Conservation (phyloP, 352 stramenopile species). For the Pythium oligandrum region DNA sequence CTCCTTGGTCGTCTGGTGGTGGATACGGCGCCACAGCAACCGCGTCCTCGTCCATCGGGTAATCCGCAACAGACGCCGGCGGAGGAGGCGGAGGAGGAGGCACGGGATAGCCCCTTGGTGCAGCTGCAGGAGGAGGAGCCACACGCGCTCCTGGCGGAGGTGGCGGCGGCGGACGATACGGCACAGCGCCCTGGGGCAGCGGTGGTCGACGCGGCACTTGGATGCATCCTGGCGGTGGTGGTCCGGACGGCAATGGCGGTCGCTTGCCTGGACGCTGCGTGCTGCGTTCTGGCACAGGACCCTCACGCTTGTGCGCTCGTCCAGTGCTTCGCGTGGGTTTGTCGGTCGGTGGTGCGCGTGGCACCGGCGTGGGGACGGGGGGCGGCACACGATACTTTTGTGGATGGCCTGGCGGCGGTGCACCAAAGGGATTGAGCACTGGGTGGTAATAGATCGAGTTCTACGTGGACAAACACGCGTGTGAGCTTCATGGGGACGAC, state of each 20-base stretch:
- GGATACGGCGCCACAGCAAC: constrained; percentile 37
- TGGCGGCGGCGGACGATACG: constrained; percentile 33
- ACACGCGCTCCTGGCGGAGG: constrained; percentile 10
- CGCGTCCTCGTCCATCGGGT: constrained; percentile 7
- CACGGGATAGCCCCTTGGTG: constrained; percentile 1
- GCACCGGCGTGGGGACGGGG: constrained; percentile 8
- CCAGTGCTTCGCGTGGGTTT: neutral
- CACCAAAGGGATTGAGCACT: constrained; percentile 73
- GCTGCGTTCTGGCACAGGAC: constrained; percentile 4
- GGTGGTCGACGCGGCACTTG: constrained; percentile 52
- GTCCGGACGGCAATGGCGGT: constrained; percentile 43
- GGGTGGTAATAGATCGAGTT: constrained; percentile 82
- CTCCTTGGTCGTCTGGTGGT: constrained; percentile 8
- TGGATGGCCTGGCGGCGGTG: constrained; percentile 52
- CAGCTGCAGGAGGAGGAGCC: constrained; percentile 3
- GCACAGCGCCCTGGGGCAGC: constrained; percentile 35
- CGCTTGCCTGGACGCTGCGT: constrained; percentile 51
- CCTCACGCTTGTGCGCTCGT: neutral
- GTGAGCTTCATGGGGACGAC: no score
- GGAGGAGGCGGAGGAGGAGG: constrained; percentile 13
- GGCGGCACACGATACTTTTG: constrained; percentile 52
- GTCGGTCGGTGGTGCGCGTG: constrained; percentile 4
- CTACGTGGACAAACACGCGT: constrained; percentile 12
- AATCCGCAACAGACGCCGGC: neutral
- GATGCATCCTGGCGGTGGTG: constrained; percentile 53